Evolutionary conservation across 2,329 filamentous ascomycete species (phyloP).

Genomic region (Sarocladium kiliense): DNA sequence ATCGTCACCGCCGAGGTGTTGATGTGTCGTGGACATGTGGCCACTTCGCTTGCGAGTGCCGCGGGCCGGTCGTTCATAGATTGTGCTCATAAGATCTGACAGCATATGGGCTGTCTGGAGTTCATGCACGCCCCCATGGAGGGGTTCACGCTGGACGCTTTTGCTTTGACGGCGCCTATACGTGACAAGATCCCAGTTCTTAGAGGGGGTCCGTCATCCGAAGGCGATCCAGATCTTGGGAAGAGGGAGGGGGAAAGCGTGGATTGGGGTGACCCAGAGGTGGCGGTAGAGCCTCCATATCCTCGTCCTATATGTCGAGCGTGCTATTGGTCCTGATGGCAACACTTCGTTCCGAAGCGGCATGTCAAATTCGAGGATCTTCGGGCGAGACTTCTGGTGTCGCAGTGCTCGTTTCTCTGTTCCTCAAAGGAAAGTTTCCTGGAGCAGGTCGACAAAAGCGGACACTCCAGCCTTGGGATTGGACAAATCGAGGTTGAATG

Average conservation of each 20-base stretch:
- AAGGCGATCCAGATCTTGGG: conserved; percentile 7
- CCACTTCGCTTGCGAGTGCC: not conserved
- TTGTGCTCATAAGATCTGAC: conserved; percentile 5
- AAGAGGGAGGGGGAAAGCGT: not conserved
- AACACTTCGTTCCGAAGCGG: not conserved
- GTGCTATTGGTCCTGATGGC: not conserved
- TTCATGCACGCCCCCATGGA: conserved; percentile 4
- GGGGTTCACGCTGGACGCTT: not conserved
- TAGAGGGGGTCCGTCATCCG: not conserved
- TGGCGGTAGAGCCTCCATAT: not conserved
- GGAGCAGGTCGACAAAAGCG: not conserved
- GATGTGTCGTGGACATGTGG: not conserved
- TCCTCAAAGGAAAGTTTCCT: not conserved
- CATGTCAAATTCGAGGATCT: conserved; percentile 5
- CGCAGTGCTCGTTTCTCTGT: not conserved
- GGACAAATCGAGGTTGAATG: no score
- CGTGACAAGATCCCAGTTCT: conserved; percentile 2
- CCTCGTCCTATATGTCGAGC: not conserved
- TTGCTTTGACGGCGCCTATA: conserved; percentile 4
- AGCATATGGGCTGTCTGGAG: not conserved
- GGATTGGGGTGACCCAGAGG: not conserved
- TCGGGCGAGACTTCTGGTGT: not conserved
- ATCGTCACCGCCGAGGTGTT: conserved; percentile 5
- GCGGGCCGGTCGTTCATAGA: conserved; percentile 7
- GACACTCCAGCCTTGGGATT: not conserved